Percentiles rank a stretch among this genome's conserved stretches.
Evolutionary conservation across 2,329 filamentous ascomycete genomes (phyloP).

Genomic region (Lasiodiplodia sp.): DNA sequence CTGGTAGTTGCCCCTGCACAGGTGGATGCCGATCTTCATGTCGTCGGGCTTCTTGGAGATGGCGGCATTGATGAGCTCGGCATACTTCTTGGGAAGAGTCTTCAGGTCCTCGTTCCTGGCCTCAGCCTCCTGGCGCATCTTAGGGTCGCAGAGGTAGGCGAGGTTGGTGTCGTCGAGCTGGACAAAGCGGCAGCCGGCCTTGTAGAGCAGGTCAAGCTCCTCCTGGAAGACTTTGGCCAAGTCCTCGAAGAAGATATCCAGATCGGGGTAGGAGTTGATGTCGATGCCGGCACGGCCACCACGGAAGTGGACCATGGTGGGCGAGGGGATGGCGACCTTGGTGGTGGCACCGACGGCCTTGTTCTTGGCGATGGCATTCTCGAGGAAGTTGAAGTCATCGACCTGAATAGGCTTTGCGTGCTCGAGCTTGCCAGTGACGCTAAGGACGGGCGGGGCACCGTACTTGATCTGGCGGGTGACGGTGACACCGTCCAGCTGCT

Average conservation of each 20-base stretch:
- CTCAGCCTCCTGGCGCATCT: slow-evolving; percentile 63
- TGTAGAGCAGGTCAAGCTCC: slow-evolving; percentile 61
- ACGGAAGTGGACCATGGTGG: slow-evolving; percentile 68
- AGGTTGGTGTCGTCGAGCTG: slow-evolving; percentile 68
- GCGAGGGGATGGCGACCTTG: slow-evolving; percentile 65
- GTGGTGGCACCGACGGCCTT: slow-evolving; percentile 50
- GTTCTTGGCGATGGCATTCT: slow-evolving; percentile 52
- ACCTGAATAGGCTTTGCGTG: slow-evolving; percentile 64
- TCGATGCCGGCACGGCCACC: slow-evolving; percentile 62
- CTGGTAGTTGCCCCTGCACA: slow-evolving; percentile 65
- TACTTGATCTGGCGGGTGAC: slow-evolving; percentile 56
- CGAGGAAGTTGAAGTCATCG: slow-evolving; percentile 63
- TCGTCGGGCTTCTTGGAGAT: slow-evolving; percentile 61
- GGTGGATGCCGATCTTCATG: slow-evolving; percentile 64
- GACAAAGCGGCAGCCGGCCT: slow-evolving; percentile 63
- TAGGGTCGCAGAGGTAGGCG: slow-evolving; percentile 65
- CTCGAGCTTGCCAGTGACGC: slow-evolving; percentile 61
- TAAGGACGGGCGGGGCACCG: slow-evolving; percentile 60
- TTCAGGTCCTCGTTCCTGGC: slow-evolving; percentile 60
- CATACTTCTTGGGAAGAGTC: slow-evolving; percentile 60
- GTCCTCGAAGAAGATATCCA: slow-evolving; percentile 64
- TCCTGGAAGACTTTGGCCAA: slow-evolving; percentile 63
- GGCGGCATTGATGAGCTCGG: slow-evolving; percentile 62
- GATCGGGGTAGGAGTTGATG: slow-evolving; percentile 60
- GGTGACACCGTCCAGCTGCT: slow-evolving; percentile 62